phyloP scores from a whole-genome alignment of 2,329 filamentous ascomycete genomes.

The Septoria petroselini region DNA sequence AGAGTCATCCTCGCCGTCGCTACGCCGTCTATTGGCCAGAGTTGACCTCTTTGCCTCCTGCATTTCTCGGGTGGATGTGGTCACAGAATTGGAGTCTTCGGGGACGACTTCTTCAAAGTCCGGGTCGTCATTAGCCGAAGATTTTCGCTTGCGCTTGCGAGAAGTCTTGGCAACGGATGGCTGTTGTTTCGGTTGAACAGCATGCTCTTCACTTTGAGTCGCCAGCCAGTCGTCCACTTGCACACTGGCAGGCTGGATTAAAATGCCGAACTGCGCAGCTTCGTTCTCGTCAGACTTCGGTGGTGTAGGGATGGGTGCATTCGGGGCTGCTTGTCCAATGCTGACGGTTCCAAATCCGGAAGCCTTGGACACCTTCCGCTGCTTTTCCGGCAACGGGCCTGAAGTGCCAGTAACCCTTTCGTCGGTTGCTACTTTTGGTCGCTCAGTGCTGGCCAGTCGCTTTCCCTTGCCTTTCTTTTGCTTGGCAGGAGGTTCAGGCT shows the following conservation, averaged over 20 bases:
- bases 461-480: not conserved
- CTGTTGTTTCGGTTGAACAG: slow-evolving; percentile 5
- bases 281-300: slow-evolving; percentile 8
- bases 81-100: slow-evolving; percentile 8
- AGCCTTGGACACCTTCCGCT: slow-evolving; percentile 3
- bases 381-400: slow-evolving; percentile 1
- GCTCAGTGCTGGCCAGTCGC: too few relatives aligned
- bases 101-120: slow-evolving; percentile 18
- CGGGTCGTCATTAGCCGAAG: slow-evolving; percentile 19
- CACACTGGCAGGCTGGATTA: slow-evolving; percentile 2
- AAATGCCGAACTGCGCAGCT: not conserved
- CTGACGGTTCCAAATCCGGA: not conserved
- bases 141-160: slow-evolving; percentile 20
- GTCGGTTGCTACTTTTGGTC: too few relatives aligned
- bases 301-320: slow-evolving; percentile 10
- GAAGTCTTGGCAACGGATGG: slow-evolving; percentile 6
- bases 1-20: not conserved
- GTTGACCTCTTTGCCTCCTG: slow-evolving; percentile 10
- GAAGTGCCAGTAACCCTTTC: not conserved
- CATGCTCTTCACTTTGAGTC: slow-evolving; percentile 13
- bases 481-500: not conserved
- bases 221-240: slow-evolving; percentile 15
- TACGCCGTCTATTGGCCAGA: not conserved
- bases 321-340: not conserved
- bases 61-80: slow-evolving; percentile 4